Conservation (phyloP, 495 filamentous ascomycete species). For the Letharia lupina region DNA sequence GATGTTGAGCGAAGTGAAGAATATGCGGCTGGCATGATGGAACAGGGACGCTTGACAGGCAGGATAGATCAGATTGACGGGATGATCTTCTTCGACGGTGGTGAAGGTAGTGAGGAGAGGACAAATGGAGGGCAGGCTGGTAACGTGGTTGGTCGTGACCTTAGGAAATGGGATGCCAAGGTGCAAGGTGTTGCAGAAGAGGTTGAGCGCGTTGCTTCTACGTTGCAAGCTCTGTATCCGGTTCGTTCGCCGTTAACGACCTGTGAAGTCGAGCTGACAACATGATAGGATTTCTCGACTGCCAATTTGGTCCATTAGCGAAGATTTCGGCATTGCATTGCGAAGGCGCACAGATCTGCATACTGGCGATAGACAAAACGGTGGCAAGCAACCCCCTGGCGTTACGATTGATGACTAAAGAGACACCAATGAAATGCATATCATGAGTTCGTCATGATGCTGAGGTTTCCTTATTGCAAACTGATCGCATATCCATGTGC, state of each 20-base stretch:
- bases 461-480: neutral
- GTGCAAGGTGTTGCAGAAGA: slow-evolving; percentile 79
- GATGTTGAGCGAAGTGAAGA: slow-evolving; percentile 78
- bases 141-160: slow-evolving; percentile 52
- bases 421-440: neutral
- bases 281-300: neutral
- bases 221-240: slow-evolving; percentile 63
- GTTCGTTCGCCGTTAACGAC: slow-evolving; percentile 20
- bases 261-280: neutral
- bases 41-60: slow-evolving; percentile 78
- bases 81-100: slow-evolving; percentile 73
- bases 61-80: slow-evolving; percentile 92
- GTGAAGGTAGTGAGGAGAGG: slow-evolving; percentile 57
- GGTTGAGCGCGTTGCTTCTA: slow-evolving; percentile 74
- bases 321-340: neutral
- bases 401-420: neutral
- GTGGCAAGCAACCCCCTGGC: neutral
- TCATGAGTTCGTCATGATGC: neutral
- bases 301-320: neutral
- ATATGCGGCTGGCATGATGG: slow-evolving; percentile 90
- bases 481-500: neutral
- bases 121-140: slow-evolving; percentile 47
- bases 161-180: slow-evolving; percentile 81
- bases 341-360: neutral
- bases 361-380: neutral